A percentile compares a stretch with the other conserved stretches of the same genome.
Conservation (phyloP, 768 basidiomycete species). For the Pisolithus marmoratus region DNA sequence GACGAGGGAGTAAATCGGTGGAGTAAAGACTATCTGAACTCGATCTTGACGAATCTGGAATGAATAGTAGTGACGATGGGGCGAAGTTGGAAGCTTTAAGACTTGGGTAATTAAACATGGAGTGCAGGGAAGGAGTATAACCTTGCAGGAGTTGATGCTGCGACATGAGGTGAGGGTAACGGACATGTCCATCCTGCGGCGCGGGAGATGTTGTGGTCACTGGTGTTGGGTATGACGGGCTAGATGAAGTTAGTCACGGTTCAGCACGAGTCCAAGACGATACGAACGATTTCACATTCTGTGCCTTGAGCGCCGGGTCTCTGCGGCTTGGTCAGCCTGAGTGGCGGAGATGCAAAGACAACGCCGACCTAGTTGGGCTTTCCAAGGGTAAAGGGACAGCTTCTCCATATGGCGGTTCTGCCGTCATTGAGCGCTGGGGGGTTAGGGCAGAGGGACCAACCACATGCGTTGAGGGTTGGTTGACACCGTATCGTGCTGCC, state of each 20-base stretch:
- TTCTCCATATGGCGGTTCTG: slow-evolving; percentile 26
- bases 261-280: slow-evolving; percentile 1
- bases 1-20: slow-evolving; percentile 29
- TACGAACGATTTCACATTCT: slow-evolving; percentile 34
- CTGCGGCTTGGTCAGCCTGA: slow-evolving; percentile 20
- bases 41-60: slow-evolving; percentile 25
- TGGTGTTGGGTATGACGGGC: slow-evolving; percentile 44
- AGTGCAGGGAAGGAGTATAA: slow-evolving; percentile 70
- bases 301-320: slow-evolving; percentile 21
- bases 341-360: slow-evolving; percentile 38
- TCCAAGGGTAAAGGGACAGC: slow-evolving; percentile 45
- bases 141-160: slow-evolving; percentile 74
- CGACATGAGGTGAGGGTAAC: slow-evolving; percentile 72
- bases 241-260: slow-evolving; percentile 5
- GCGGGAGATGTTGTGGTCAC: slow-evolving; percentile 70
- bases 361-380: slow-evolving; percentile 51
- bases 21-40: slow-evolving; percentile 26
- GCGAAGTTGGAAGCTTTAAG: slow-evolving; percentile 29
- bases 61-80: slow-evolving; percentile 42
- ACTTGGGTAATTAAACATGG: slow-evolving; percentile 53
- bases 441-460: slow-evolving; percentile 25
- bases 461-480: slow-evolving; percentile 21
- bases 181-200: slow-evolving; percentile 39
- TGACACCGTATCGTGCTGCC: slow-evolving; percentile 33
- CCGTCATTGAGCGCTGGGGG: slow-evolving; percentile 32